Base-by-base conservation (phyloP, 176 grass and related monocot species). In the Musa itinerans region DNA sequence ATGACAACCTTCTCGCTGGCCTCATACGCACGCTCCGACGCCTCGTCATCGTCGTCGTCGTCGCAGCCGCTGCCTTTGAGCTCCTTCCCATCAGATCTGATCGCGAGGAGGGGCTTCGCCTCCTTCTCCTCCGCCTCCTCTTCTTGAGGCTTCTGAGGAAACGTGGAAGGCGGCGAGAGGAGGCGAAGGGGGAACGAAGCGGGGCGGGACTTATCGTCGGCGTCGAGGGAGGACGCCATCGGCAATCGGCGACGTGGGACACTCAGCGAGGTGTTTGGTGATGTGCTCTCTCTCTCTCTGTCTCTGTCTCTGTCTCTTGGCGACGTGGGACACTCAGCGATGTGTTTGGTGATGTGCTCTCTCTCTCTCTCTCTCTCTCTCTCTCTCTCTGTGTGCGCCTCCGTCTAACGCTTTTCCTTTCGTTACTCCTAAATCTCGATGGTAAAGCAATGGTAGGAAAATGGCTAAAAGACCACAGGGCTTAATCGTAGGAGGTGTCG, bases 91-190 rank as follows among this genome's bases (percentile, higher is more conserved):
- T 29, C 6, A 53, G 52, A 29, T 54, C 72, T 52, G 72, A 55
- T 56, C 52, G 52, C 53, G 20, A 74, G 52, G 23, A 74, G 72
- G 53, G 52, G 72, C 52, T 70, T 70, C 34, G 53, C 52, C 52
- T 56, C 53, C 13, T 55, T 16, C 22, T 74, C 72, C 7, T 29
- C 52, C 12, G 21, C 57, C 57, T 17, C 68, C 2, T 20, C 67
- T 43, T 69, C 67, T 10, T 50, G 8, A 50, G 17, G 7, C 0
- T 9, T 20, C 3, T 19, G 22, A 2, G 72, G 12, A 11, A 2
- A 13, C 13, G 23, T 17, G 21, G 22, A 13, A 2, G 72, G 23
- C 11, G 20, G 53, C 8, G 51, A 55, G 72, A 74, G 53, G 22
- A 56, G 51, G 24, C 51, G 72, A 55, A 74, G 72, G 1, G 72